Evolutionary conservation across 345 rosid species (phyloP), one percentile per base, ranked within the genome.

Genomic region (Aurinia saxatilis): DNA sequence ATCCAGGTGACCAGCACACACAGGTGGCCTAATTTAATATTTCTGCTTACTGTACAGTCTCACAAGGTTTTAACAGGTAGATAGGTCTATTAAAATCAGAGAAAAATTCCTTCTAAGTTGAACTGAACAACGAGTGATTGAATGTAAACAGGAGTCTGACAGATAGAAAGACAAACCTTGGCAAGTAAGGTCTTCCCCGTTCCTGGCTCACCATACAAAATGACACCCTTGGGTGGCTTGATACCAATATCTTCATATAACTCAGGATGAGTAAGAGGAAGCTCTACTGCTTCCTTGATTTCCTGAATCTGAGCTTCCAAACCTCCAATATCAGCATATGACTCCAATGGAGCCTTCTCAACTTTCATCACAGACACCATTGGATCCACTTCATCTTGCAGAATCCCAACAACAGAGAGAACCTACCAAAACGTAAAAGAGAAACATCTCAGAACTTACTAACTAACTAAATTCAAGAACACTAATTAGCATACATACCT

Each of bases 311-410:
- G 99, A 58, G 99, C 90, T 80, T 93, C 97, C 57, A 93, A 80
- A 63, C 99, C 99, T 73, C 99, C 99, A 57, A 93, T 90, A 38
- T 93, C 99, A 11, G 99, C 97, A 77, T 93, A 93, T 2, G 99
- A 93, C 57, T 93, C 99, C 78, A 90, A 51, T 14, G 97, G 99
- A 65, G 99, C 99, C 81, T 90, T 90, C 75, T 93, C 97, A 13
- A 90, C 99, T 77, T 93, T 93, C 99, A 93, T 93, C 41, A 93
- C 99, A 13, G 97, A 90, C 63, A 93, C 97, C 99, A 93, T 90
- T 37, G 97, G 97, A 76, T 93, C 99, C 47, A 93, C 99, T 37
- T 93, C 97, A 77, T 93, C 97, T 76, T 90, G 97, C 9, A 93
- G 85, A 68, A 90, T 85, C 38, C 97, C 99, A 79, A 90, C 99